Evolutionary conservation across 2,329 filamentous ascomycete species (phyloP), one percentile per base, ranked within the genome.

Genomic region (Fusarium mangiferae): DNA sequence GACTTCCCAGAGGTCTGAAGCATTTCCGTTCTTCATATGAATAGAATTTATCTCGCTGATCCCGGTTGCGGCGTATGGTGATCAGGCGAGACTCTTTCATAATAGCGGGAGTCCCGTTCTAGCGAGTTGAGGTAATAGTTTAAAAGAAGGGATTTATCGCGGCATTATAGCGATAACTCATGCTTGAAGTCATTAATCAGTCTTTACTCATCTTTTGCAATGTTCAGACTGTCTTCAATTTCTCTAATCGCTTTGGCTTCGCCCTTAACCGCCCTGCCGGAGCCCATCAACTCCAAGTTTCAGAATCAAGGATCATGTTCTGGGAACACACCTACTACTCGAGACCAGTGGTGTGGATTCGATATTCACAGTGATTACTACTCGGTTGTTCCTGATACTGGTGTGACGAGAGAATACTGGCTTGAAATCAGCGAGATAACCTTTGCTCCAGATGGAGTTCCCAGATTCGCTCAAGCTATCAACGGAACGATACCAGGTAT

Each of bases 401-500:
- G 87, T 5, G 85, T 87, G 3, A 87, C 84, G 7, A 81, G 85
- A 38, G 88, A 90, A 70, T 87, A 86, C 75, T 86, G 82, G 81
- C 78, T 87, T n/a, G 81, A 84, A 18, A 68, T 86, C 20, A 79
- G 80, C 10, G 82, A 87, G 35, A 79, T 80, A 38, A 83, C 80
- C 5, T 79, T 82, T 33, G 76, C 83, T 13, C 85, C 85, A 2
- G 88, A 90, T 78, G 87, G 88, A 12, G 79, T 87, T 20, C 75
- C 79, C 20, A 81, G 84, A 22, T 68, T 77, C 15, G 81, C 79
- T 39, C 82, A 84, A 75, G 83, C 89, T n/a, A 78, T 91, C 75
- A 91, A 92, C 74, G 87, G 87, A 17, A 83, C 86, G 51, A 86
- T 90, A 69, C 90, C 90, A 6, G 91, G 74, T 71, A 68, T 28